phyloP scores from a whole-genome alignment of 208 protist genomes.

The Trypanosoma cruzi region DNA sequence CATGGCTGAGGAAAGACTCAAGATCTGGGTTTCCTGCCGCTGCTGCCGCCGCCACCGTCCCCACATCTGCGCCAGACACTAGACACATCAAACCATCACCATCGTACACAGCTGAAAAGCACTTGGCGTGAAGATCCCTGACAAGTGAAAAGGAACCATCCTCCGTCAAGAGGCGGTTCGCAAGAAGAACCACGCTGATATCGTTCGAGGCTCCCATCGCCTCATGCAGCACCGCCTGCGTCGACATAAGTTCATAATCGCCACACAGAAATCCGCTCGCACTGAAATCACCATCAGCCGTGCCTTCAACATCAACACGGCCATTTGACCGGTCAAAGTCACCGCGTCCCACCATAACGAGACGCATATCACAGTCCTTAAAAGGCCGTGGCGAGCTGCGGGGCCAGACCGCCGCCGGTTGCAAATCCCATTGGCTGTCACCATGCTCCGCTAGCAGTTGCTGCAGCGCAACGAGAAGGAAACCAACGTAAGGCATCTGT shows the following conservation, averaged over 20 bases:
- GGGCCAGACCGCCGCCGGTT: not conserved
- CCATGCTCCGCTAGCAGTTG: slow-evolving; percentile 15
- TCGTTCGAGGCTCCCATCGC: not conserved
- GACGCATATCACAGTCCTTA: not conserved
- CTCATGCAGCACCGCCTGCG: not conserved
- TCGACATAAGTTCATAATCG: not conserved
- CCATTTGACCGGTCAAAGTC: not conserved
- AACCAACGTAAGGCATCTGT: slow-evolving; percentile 63
- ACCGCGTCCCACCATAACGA: not conserved
- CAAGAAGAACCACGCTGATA: slow-evolving; percentile 1
- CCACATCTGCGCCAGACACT: not conserved
- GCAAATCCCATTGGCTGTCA: not conserved
- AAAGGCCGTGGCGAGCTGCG: not conserved
- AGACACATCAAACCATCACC: not conserved
- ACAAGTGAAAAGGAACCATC: not conserved
- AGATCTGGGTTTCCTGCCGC: not conserved
- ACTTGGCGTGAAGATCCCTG: not conserved
- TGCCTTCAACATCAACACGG: not conserved
- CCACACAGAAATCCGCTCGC: not conserved
- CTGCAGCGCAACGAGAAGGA: slow-evolving; percentile 47
- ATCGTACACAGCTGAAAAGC: not conserved
- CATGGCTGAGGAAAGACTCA: not conserved
- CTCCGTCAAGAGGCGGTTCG: not conserved
- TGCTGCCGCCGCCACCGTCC: not conserved
- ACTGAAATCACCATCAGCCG: not conserved